phyloP scores from a whole-genome alignment of 2,329 filamentous ascomycete species.

The Xylariaceae sp. region DNA sequence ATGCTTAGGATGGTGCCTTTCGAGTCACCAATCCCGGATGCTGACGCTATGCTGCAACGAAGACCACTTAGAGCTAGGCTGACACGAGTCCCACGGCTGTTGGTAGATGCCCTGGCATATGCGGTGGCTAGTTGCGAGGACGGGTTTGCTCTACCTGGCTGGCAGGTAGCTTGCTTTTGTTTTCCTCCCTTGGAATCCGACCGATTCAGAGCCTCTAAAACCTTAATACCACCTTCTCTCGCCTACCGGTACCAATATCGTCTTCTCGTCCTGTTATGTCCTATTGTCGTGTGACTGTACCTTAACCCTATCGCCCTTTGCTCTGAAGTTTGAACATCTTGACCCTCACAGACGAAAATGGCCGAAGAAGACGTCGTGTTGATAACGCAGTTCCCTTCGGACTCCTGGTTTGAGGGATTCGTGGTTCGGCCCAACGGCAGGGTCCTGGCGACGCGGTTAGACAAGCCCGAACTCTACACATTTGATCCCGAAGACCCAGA shows the following conservation, averaged over 20 bases:
- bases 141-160: slow-evolving; percentile 2
- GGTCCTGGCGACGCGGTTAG: slow-evolving; percentile 29
- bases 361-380: slow-evolving; percentile 30
- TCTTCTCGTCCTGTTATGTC: too few relatives aligned
- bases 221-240: background rate
- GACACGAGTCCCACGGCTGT: background rate
- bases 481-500: slow-evolving; percentile 29
- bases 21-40: too few relatives aligned
- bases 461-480: slow-evolving; percentile 32
- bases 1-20: too few relatives aligned
- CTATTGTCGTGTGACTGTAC: too few relatives aligned
- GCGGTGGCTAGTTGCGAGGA: slow-evolving; percentile 4
- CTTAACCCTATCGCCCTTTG: too few relatives aligned
- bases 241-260: too few relatives aligned
- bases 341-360: slow-evolving; percentile 19
- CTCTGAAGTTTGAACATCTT: too few relatives aligned
- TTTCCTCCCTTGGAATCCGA: slow-evolving; percentile 3
- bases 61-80: too few relatives aligned
- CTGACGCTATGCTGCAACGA: too few relatives aligned
- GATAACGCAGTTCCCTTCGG: slow-evolving; percentile 32
- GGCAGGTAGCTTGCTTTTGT: background rate
- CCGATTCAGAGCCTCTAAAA: slow-evolving; percentile 12
- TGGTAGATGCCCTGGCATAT: background rate
- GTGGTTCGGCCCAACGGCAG: slow-evolving; percentile 31
- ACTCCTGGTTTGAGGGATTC: slow-evolving; percentile 33